Conservation (phyloP, 306 rosid species). For the Corylus americana region DNA sequence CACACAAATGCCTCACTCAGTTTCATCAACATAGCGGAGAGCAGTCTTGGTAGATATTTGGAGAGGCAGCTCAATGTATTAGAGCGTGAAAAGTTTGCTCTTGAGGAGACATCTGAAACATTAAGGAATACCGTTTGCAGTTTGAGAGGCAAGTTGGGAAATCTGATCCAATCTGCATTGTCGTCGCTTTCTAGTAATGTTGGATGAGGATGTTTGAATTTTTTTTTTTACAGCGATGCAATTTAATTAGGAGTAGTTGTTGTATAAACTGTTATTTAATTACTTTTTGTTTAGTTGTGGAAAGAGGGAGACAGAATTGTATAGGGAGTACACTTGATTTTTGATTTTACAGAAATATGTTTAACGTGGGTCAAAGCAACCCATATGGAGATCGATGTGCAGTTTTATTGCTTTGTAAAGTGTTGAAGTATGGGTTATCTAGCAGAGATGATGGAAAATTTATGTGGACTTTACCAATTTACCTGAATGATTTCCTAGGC, state of each 20-base stretch:
- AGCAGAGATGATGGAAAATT: no score
- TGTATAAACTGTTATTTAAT: background rate
- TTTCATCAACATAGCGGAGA: constrained; percentile 68
- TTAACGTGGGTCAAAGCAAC: background rate
- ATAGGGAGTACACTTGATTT: background rate
- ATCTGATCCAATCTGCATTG: constrained; percentile 52
- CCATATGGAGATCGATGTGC: background rate
- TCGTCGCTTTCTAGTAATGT: constrained; percentile 28
- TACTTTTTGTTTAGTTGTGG: background rate
- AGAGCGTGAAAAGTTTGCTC: constrained; percentile 40
- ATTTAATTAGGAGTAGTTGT: background rate
- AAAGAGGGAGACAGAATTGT: background rate
- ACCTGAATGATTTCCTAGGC: no score
- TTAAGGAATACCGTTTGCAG: constrained; percentile 54
- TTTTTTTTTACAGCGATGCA: background rate
- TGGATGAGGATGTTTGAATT: constrained; percentile 13
- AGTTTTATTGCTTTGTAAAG: background rate
- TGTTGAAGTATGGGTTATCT: no score
- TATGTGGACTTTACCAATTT: no score
- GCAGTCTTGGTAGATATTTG: constrained; percentile 64
- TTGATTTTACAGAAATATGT: background rate
- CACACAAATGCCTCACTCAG: constrained; percentile 67
- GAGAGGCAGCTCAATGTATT: constrained; percentile 63
- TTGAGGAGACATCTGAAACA: constrained; percentile 44
- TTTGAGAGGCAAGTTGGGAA: constrained; percentile 55